Percentiles rank a stretch among this genome's conserved stretches.
phyloP scores from a whole-genome alignment of 331 rosid genomes.

The Acacia concinna region DNA sequence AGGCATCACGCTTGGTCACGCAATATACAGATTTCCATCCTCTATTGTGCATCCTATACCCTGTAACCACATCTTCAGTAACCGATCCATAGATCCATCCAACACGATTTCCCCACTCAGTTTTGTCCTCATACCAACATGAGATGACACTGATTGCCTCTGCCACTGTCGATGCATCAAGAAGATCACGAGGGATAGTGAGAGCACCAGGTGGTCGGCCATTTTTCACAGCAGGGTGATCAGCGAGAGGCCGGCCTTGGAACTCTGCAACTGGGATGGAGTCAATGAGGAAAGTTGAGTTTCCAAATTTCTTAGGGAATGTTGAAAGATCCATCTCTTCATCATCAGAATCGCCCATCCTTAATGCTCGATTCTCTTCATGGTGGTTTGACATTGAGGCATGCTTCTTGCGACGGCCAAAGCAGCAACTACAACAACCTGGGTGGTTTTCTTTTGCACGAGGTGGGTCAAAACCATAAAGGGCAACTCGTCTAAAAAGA shows the following conservation, averaged over 20 bases:
- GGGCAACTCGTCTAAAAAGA: slow-evolving; percentile 55
- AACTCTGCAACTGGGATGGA: slow-evolving; percentile 57
- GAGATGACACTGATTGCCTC: slow-evolving; percentile 60
- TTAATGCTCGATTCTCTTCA: slow-evolving; percentile 45
- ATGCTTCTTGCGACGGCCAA: slow-evolving; percentile 44
- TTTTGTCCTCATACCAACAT: slow-evolving; percentile 58
- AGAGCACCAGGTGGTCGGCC: slow-evolving; percentile 62
- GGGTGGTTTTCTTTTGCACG: slow-evolving; percentile 51
- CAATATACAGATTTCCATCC: slow-evolving; percentile 60
- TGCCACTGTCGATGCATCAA: slow-evolving; percentile 54
- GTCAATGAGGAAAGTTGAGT: slow-evolving; percentile 52
- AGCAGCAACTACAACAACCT: slow-evolving; percentile 46
- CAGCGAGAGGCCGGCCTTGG: slow-evolving; percentile 58
- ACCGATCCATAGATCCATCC: slow-evolving; percentile 64
- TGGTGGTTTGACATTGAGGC: slow-evolving; percentile 35
- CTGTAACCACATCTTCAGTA: slow-evolving; percentile 58
- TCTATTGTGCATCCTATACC: slow-evolving; percentile 59
- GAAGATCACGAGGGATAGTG: slow-evolving; percentile 56
- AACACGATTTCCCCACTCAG: slow-evolving; percentile 57
- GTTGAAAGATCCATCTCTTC: slow-evolving; percentile 51
- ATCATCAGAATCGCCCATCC: slow-evolving; percentile 55
- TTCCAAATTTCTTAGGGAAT: slow-evolving; percentile 55
- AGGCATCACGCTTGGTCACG: slow-evolving; percentile 58
- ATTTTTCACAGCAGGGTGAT: slow-evolving; percentile 55
- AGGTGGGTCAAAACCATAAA: slow-evolving; percentile 58